Evolutionary conservation across 2,329 filamentous ascomycete genomes (phyloP), one percentile per base, ranked within the genome.

Genomic region (Aspergillus flavus): DNA sequence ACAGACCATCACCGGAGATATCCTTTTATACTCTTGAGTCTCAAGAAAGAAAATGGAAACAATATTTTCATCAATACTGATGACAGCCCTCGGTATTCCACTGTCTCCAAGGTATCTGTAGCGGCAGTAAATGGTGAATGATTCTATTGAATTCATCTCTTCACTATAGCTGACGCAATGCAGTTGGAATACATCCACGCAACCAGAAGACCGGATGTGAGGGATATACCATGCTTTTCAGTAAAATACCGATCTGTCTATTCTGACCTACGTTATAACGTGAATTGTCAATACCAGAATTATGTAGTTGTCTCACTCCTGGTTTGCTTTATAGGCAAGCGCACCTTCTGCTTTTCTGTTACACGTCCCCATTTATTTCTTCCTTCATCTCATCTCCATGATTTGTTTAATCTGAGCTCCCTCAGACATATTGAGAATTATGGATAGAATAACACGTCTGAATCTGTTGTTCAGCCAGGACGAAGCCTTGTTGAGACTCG

Each of bases 391-490:
- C 23, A 34, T 57, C 7, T 12, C 55, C 45, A 41, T n/a, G 7
- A 16, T 23, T 39, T 9, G 50, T 48, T 19, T 16, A 12, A 34
- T 41, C 34, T 41, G 7, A 16, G 7, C 16, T 30, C 11, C 14
- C 30, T 32, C 7, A 55, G 26, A 5, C 23, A 28, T n/a, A 32
- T 21, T 21, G n/a, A 2, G 12, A 36, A 62, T 10, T n/a, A 76
- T 76, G 75, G 67, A 69, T n/a, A 61, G 58, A 39, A 19, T 19
- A 30, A 67, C 69, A 23, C 71, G 75, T 23, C 67, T 78, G 16
- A 66, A 66, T 30, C 57, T 77, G 32, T 70, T 78, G 45, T 76
- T 78, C 56, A 56, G 62, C 9, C 57, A 67, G 5, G 72, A 77
- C 53, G 63, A 67, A 36, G 53, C 54, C 12, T 65, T 77, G 34